A percentile compares a stretch with the other conserved stretches of the same genome.
These are phyloP conservation scores for cucumber (Cucumis sativus) DNA, from an alignment of 306 rosid species.

Conservation along the genomic window Cucumber_9930_V3 NC_026657.2:21912001-21912500, in stretches of 20 bases:
- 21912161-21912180: conserved; percentile 73
- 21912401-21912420: background rate
- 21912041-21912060: background rate
- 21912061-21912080: background rate
- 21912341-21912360: background rate
- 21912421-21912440: background rate
- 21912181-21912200: conserved; percentile 80
- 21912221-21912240: background rate
- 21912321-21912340: background rate
- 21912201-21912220: conserved; percentile 24
- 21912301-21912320: background rate
- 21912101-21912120: background rate
- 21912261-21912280: background rate
- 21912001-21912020: conserved; percentile 92
- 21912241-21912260: background rate
- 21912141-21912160: conserved; percentile 79
- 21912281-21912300: background rate
- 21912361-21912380: background rate
- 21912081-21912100: background rate
- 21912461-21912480: background rate
- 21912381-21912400: conserved; percentile 9
- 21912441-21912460: background rate
- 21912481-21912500: background rate
- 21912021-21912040: conserved; percentile 39
- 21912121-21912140: conserved; percentile 78